These are phyloP conservation scores for Arthrocladium fulminans DNA, from an alignment of 2,329 filamentous ascomycete species.

Conservation along the genomic window DNA sequence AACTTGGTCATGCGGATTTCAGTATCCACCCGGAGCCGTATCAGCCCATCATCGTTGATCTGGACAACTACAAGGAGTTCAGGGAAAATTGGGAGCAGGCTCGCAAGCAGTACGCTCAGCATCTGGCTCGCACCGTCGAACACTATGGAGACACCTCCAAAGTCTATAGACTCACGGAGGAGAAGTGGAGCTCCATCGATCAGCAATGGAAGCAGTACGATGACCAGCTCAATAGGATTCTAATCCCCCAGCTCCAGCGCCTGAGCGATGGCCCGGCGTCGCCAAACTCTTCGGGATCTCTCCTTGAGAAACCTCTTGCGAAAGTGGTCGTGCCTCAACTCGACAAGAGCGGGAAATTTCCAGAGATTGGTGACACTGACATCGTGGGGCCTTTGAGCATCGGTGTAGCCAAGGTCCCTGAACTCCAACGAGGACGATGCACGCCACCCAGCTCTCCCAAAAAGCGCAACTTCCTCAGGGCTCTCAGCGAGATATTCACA, in stretches of 20 bases:
- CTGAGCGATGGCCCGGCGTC: conserved; percentile 27
- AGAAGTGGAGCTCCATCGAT: conserved; percentile 81
- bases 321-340: conserved; percentile 48
- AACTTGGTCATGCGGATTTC: conserved; percentile 87
- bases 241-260: conserved; percentile 32
- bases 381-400: conserved; percentile 86
- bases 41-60: conserved; percentile 52
- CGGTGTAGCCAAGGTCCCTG: conserved; percentile 24
- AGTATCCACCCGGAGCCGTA: conserved; percentile 79
- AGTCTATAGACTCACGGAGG: conserved; percentile 73
- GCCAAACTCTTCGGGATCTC: conserved; percentile 18
- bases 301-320: conserved; percentile 26
- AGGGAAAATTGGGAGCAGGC: conserved; percentile 75
- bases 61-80: conserved; percentile 54
- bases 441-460: conserved; percentile 33
- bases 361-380: conserved; percentile 76
- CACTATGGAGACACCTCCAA: conserved; percentile 87
- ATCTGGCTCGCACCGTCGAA: conserved; percentile 77
- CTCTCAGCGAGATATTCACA: conserved; percentile 35
- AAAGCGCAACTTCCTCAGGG: conserved; percentile 37
- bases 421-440: conserved; percentile 29
- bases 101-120: conserved; percentile 77
- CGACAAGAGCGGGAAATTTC: conserved; percentile 65
- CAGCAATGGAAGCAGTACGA: conserved; percentile 62
- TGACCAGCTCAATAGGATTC: conserved; percentile 52